Evolutionary conservation across 164 flowering plant genomes (phyloP), one percentile per base, ranked within the genome.

Genomic region (Vitis vinifera): DNA sequence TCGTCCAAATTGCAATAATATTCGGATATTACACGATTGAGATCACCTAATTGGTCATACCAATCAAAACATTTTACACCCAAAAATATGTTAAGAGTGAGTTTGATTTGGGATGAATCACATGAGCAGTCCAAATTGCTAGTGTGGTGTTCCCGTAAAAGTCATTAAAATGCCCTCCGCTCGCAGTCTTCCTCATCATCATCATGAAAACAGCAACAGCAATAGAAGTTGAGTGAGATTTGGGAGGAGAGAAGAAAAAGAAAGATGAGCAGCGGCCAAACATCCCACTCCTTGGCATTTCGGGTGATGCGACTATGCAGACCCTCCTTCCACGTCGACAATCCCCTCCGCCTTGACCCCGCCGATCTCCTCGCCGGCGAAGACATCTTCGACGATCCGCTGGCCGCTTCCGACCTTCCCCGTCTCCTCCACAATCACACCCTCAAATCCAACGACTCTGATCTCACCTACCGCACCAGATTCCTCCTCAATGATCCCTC

Each of bases 271-370:
- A 13, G 79, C 58, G 71, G 77, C n/a, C 73, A 53, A 59, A 90
- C 87, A 55, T 65, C 90, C 17, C 99, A 95, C 75, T 91, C 98
- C 2, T 77, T 95, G 55, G 96, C 99, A 10, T 95, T 95, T 84
- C 73, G 99, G 55, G 99, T 95, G 65, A 95, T 95, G 99, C 64
- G 99, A 51, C 82, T 95, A 13, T 95, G 98, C 83, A 75, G 89
- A 29, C 99, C 99, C 0, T 89, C 98, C 0, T 85, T 93, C 71
- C 89, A 91, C 63, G 81, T 88, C 13, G 96, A 90, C 71, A 71
- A 77, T 52, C 90, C 96, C 2, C 92, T 95, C 74, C 89, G 77
- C 23, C 55, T 91, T 69, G 90, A 91, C 75, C 93, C 91, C 55
- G 59, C 84, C 80, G 99, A 95, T 76, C 88, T 93, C 68, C 69